phyloP scores from a whole-genome alignment of 2,329 filamentous ascomycete species.

The Ceratocystis papillata region DNA sequence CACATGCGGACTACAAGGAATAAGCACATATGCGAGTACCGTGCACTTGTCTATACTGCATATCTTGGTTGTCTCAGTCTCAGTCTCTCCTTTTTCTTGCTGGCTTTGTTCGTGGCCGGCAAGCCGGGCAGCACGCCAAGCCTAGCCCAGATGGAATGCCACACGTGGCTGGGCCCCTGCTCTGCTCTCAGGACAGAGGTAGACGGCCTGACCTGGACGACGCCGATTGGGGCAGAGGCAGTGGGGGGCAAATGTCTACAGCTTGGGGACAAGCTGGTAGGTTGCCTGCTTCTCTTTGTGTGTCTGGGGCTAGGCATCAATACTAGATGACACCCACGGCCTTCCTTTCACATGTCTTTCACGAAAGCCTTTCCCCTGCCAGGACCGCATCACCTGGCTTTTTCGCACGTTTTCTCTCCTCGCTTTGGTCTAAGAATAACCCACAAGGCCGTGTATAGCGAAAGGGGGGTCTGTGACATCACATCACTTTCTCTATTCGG shows the following conservation, averaged over 20 bases:
- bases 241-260: no score
- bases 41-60: no score
- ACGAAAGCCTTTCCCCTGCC: not conserved
- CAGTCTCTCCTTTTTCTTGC: not conserved
- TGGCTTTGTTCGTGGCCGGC: not conserved
- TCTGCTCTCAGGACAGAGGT: not conserved
- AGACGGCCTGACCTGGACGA: not conserved
- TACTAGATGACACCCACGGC: not conserved
- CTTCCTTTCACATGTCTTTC: not conserved
- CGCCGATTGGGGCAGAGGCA: no score
- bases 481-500: slow-evolving; percentile 3
- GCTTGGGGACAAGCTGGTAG: no score
- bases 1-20: no score
- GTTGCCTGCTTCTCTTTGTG: no score
- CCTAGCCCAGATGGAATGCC: not conserved
- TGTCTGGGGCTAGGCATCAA: no score
- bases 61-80: not conserved
- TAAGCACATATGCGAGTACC: no score
- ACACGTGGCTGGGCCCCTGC: slow-evolving; percentile 9
- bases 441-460: not conserved
- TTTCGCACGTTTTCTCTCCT: not conserved
- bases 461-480: slow-evolving; percentile 7
- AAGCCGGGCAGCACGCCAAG: not conserved
- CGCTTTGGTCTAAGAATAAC: not conserved
- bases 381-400: not conserved